Evolutionary conservation across 257 asterid genomes (phyloP).

Genomic region (Parsonsia alboflavescens): DNA sequence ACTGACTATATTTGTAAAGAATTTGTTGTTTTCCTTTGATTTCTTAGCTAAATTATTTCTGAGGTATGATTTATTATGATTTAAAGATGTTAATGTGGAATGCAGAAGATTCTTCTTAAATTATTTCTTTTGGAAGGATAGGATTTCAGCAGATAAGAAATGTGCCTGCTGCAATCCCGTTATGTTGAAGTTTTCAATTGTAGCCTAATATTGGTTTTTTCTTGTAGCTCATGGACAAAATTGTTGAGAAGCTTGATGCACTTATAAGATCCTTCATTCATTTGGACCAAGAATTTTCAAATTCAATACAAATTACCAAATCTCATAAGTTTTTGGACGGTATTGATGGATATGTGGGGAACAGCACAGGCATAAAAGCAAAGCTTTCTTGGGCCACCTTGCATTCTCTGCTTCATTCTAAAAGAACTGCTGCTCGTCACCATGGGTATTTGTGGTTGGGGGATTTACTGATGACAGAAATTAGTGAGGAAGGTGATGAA

Average conservation of each 20-base stretch:
- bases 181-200: background rate
- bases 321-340: slow-evolving; percentile 62
- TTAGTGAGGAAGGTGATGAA: slow-evolving; percentile 59
- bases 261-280: slow-evolving; percentile 81
- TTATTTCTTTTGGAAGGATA: too few relatives aligned
- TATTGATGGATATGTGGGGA: slow-evolving; percentile 45
- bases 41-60: background rate
- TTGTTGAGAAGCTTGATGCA: slow-evolving; percentile 72
- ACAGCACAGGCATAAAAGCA: slow-evolving; percentile 46
- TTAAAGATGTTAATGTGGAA: background rate
- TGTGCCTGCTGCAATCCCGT: background rate
- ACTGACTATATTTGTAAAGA: background rate
- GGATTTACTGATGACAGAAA: slow-evolving; percentile 84
- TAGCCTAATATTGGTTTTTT: slow-evolving; percentile 13
- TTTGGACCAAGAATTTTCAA: slow-evolving; percentile 77
- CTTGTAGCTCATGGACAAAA: slow-evolving; percentile 82
- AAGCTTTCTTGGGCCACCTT: slow-evolving; percentile 85
- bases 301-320: slow-evolving; percentile 69
- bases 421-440: slow-evolving; percentile 69
- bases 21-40: slow-evolving; percentile 3
- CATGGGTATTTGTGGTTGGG: slow-evolving; percentile 97
- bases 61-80: background rate
- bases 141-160: background rate
- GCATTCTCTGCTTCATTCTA: slow-evolving; percentile 98
- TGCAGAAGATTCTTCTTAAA: background rate